These are phyloP conservation scores for Symbiotaphrina buchneri DNA, from an alignment of 495 filamentous ascomycete species.

Conservation along the genomic window DNA sequence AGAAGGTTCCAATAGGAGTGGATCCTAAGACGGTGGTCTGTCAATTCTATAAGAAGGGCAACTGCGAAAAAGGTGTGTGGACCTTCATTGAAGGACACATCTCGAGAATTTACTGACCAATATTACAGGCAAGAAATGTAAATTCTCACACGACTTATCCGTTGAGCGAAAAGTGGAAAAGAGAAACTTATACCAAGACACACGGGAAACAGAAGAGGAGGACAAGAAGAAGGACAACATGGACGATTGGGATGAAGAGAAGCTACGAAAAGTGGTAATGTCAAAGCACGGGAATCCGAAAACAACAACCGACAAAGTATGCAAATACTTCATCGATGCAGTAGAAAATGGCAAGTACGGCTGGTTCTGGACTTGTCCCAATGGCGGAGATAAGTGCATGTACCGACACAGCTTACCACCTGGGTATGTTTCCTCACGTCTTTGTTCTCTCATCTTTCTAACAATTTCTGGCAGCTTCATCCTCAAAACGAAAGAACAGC, in stretches of 20 bases:
- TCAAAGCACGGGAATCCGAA: slow-evolving; percentile 95
- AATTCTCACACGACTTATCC: slow-evolving; percentile 82
- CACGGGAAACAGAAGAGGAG: slow-evolving; percentile 44
- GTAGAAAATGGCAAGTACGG: slow-evolving; percentile 97
- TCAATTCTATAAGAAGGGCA: slow-evolving; percentile 85
- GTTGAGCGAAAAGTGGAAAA: slow-evolving; percentile 82
- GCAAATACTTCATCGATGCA: slow-evolving; percentile 96
- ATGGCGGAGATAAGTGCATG: slow-evolving; percentile 95
- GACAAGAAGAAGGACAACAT: slow-evolving; percentile 78
- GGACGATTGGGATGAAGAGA: slow-evolving; percentile 93
- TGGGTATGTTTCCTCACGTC: slow-evolving; percentile 29
- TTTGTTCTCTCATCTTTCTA: background rate
- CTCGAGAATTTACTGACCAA: background rate
- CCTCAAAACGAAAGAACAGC: slow-evolving; percentile 93
- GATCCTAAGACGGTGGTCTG: slow-evolving; percentile 98
- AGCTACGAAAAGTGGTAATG: slow-evolving; percentile 69
- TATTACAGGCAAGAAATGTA: slow-evolving; percentile 53
- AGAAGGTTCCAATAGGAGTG: slow-evolving; percentile 94
- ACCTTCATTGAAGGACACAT: background rate
- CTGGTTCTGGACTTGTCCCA: slow-evolving; percentile 98
- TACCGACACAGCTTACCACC: slow-evolving; percentile 90
- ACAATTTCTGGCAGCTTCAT: slow-evolving; percentile 39
- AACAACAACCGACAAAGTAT: slow-evolving; percentile 94
- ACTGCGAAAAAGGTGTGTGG: slow-evolving; percentile 62
- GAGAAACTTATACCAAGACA: slow-evolving; percentile 80